Base-by-base conservation (phyloP, 345 rosid species). In the Gossypium longicalyx region DNA sequence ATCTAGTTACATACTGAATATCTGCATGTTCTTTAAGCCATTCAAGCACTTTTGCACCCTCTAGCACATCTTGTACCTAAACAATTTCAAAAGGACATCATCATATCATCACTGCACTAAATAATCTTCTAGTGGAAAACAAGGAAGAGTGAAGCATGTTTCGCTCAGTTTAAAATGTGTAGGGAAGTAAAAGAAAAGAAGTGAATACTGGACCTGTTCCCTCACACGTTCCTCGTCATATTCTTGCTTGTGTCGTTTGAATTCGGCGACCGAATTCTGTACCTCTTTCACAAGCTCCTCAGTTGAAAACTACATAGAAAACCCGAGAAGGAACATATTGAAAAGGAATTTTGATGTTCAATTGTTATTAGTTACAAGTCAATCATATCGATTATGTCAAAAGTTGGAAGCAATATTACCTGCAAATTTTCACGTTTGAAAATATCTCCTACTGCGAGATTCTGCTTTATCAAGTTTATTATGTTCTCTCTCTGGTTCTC, bases 41-140 rank as follows among this genome's bases (percentile, higher is more conserved):
- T 76, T 92, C 97, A 58, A 94, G 93, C 85, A 94, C 97, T 82
- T 89, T 92, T 45, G 97, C 97, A 76, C 97, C 98, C 80, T 94
- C 97, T 29, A 94, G 82, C 65, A 92, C 78, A 66, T 94, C 98
- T 89, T 88, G 93, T 70, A 94, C 98, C 97, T 92, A 78, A 56
- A 52, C 54, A 78, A 19, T 23, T 72, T 70, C 6, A 43, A 47
- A 48, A 44, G 13, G 34, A 65, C 13, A 74, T 49, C 20, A 19
- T 4, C 41, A 41, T 12, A 48, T 41, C 41, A 51, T 41, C 16
- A 12, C 20, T 59, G 43, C 64, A 22, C 12, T 27, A 4, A 4
- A 4, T 54, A n/a, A 19, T 57, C 51, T 34, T 3, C 23, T 23
- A 12, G 22, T 13, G 5, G n/a, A n/a, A 4, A 10, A 64, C 41